These are phyloP conservation scores for Starmerella roubikii DNA, from an alignment of 805 yeast species.

Conservation along the genomic window DNA sequence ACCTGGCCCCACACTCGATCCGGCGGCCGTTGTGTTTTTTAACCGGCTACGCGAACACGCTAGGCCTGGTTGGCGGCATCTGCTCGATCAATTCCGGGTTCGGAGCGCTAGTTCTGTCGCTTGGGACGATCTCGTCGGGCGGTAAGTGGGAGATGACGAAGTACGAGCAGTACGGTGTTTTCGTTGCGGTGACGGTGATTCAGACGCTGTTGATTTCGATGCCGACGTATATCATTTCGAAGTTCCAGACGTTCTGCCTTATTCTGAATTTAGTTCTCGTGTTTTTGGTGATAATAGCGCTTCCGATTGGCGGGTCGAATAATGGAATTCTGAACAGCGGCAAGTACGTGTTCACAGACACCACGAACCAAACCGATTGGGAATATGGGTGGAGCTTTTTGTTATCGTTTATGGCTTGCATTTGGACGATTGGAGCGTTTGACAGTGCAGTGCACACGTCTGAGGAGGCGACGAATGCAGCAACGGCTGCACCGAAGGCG, in stretches of 20 bases:
- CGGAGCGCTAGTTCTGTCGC: conserved; percentile 26
- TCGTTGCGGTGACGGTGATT: conserved; percentile 44
- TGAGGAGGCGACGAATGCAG: conserved; percentile 54
- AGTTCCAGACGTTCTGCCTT: conserved; percentile 47
- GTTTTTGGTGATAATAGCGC: conserved; percentile 43
- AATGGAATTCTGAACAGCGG: conserved; percentile 34
- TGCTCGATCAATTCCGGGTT: conserved; percentile 62
- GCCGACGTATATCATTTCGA: conserved; percentile 44
- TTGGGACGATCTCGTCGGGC: conserved; percentile 21
- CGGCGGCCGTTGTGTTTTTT: conserved; percentile 45
- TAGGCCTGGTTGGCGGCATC: conserved; percentile 52
- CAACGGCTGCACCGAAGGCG: conserved; percentile 50
- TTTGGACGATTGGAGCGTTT: conserved; percentile 66
- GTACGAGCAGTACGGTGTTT: conserved; percentile 49
- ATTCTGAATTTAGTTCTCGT: conserved; percentile 40
- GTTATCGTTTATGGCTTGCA: conserved; percentile 47
- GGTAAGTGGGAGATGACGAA: conserved; percentile 43
- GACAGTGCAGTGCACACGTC: conserved; percentile 61
- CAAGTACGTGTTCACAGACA: conserved; percentile 40
- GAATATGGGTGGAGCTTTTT: conserved; percentile 44
- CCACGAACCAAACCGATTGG: conserved; percentile 42
- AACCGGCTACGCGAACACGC: conserved; percentile 53
- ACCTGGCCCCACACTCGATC: conserved; percentile 44
- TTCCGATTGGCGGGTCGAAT: conserved; percentile 40
- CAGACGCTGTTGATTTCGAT: conserved; percentile 43